A percentile compares a stretch with the other conserved stretches of the same genome.
Evolutionary conservation across 495 filamentous ascomycete genomes (phyloP).

Genomic region (Extremus antarcticus): DNA sequence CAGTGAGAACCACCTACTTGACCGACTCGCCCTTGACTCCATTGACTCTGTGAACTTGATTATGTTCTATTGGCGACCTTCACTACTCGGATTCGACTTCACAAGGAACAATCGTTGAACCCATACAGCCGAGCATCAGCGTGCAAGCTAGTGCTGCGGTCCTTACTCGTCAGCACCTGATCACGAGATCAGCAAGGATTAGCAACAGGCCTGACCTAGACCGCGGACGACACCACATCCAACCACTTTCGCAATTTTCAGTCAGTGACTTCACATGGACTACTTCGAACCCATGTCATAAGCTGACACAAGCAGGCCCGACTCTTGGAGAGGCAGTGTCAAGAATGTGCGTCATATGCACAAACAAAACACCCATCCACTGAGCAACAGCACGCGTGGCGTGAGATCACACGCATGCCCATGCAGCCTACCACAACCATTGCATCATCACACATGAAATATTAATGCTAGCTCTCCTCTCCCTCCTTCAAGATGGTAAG

Average conservation of each 20-base stretch:
- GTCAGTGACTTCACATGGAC: background rate
- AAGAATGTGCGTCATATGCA: background rate
- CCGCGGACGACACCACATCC: background rate
- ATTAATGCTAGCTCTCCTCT: background rate
- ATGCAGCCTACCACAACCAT: background rate
- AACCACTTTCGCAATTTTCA: background rate
- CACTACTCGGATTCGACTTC: background rate
- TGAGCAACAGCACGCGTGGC: background rate
- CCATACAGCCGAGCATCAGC: background rate
- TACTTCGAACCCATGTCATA: background rate
- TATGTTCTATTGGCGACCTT: background rate
- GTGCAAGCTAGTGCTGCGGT: background rate
- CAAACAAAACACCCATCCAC: background rate
- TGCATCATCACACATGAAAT: background rate
- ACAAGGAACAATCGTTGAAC: background rate
- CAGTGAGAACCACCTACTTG: too few relatives aligned
- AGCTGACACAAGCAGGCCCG: background rate
- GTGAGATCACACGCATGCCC: background rate
- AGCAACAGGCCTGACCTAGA: background rate
- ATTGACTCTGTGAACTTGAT: too few relatives aligned
- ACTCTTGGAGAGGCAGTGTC: background rate
- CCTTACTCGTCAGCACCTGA: background rate
- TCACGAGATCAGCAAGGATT: background rate
- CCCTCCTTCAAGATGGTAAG: background rate
- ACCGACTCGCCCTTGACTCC: too few relatives aligned